Evolutionary conservation across 805 yeast genomes (phyloP).

Genomic region (Myxozyma vanderwaltii): DNA sequence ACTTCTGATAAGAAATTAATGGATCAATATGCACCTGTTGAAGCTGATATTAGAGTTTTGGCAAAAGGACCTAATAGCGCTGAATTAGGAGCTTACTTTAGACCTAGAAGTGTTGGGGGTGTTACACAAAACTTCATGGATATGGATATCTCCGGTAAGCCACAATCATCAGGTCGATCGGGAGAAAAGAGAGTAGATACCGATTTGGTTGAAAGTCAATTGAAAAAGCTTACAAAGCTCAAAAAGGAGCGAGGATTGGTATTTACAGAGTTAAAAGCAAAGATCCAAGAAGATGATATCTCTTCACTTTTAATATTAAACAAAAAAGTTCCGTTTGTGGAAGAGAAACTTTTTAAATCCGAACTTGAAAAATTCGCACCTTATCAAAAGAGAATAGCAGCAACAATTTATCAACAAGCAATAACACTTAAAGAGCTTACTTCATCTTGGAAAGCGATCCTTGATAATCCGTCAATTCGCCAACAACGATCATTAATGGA

Average conservation of each 20-base stretch:
- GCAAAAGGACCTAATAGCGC: conserved; percentile 49
- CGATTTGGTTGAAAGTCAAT: conserved; percentile 54
- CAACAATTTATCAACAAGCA: conserved; percentile 66
- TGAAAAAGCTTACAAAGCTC: conserved; percentile 62
- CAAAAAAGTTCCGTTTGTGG: conserved; percentile 58
- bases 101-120: conserved; percentile 15
- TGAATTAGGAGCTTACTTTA: conserved; percentile 45
- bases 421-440: conserved; percentile 51
- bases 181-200: conserved; percentile 37
- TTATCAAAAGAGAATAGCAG: conserved; percentile 64
- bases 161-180: neutral
- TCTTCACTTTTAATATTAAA: conserved; percentile 72
- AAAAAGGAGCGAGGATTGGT: conserved; percentile 65
- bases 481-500: conserved; percentile 46
- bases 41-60: conserved; percentile 50
- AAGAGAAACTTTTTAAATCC: conserved; percentile 59
- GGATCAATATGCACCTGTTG: conserved; percentile 50
- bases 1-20: conserved; percentile 58
- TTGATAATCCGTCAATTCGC: conserved; percentile 50
- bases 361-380: conserved; percentile 79
- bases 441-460: conserved; percentile 51
- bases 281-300: conserved; percentile 75
- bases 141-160: conserved; percentile 53
- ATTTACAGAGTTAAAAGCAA: conserved; percentile 64
- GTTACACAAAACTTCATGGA: conserved; percentile 59